Conservation (phyloP, 1,139 yeast genomes). For the Pichia sp. region DNA sequence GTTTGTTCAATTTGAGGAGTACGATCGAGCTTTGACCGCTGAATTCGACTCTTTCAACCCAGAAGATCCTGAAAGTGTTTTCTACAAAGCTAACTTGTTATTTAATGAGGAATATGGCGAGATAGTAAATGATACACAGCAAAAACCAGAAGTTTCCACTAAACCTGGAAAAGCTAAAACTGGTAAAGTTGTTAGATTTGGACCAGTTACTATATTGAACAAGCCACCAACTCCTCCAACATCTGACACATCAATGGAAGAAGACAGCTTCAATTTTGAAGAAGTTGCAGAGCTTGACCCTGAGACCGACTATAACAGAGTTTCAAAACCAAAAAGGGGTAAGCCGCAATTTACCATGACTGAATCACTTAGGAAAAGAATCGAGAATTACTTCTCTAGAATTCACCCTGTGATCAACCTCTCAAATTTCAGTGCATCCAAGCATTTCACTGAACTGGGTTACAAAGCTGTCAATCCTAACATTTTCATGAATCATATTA, state of each 20-base stretch:
- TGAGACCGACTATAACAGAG: background rate
- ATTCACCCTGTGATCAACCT: background rate
- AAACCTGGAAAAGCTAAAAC: too few relatives aligned
- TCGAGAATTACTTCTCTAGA: background rate
- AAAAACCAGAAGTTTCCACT: too few relatives aligned
- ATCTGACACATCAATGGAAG: background rate
- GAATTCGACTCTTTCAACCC: too few relatives aligned
- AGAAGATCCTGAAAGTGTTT: too few relatives aligned
- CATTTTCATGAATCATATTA: background rate
- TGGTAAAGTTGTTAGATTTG: too few relatives aligned
- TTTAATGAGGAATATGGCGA: too few relatives aligned
- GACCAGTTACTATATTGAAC: too few relatives aligned
- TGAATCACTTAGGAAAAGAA: background rate
- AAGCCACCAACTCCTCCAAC: background rate
- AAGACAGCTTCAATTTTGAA: background rate
- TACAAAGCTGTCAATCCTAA: background rate
- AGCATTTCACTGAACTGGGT: background rate
- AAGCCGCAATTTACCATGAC: constrained; percentile 1
- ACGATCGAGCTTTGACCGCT: too few relatives aligned
- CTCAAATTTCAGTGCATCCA: background rate
- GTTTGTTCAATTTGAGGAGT: too few relatives aligned
- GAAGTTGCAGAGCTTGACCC: background rate
- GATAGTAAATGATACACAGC: too few relatives aligned
- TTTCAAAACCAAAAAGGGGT: background rate
- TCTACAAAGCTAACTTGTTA: too few relatives aligned